Percentiles rank a stretch among this genome's conserved stretches.
phyloP scores from a whole-genome alignment of 23 red algal species.

The Pyropia haitanensis region DNA sequence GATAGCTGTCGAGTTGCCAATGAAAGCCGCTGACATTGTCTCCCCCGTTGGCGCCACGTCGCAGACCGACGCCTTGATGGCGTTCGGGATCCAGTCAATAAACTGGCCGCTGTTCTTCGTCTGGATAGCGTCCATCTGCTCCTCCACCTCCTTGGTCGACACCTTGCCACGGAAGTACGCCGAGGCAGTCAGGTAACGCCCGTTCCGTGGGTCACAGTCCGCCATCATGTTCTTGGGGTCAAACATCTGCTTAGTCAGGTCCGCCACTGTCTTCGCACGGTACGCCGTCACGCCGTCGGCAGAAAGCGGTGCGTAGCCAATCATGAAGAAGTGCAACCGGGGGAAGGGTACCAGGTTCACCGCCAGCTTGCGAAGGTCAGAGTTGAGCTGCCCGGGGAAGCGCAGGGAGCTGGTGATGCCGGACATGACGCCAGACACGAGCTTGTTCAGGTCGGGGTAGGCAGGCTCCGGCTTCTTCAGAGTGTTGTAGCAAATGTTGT shows the following conservation, averaged over 20 bases:
- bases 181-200: slow-evolving; percentile 96
- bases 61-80: slow-evolving; percentile 95
- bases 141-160: slow-evolving; percentile 97
- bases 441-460: slow-evolving; percentile 87
- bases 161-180: slow-evolving; percentile 99
- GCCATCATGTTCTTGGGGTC: slow-evolving; percentile 95
- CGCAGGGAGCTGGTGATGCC: slow-evolving; percentile 97
- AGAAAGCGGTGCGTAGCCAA: slow-evolving; percentile 77
- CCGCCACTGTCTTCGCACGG: slow-evolving; percentile 53
- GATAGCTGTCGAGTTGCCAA: slow-evolving; percentile 95
- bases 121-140: slow-evolving; percentile 94
- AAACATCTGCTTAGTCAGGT: slow-evolving; percentile 95
- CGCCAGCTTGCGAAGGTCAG: slow-evolving; percentile 96
- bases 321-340: slow-evolving; percentile 95
- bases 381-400: slow-evolving; percentile 98
- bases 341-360: slow-evolving; percentile 98
- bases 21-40: slow-evolving; percentile 80
- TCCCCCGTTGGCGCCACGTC: slow-evolving; percentile 70
- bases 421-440: slow-evolving; percentile 95
- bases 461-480: slow-evolving; percentile 70
- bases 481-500: slow-evolving; percentile 86
- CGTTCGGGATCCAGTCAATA: slow-evolving; percentile 99
- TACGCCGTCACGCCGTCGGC: slow-evolving; percentile 52
- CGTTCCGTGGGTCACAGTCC: slow-evolving; percentile 94
- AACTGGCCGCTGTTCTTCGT: slow-evolving; percentile 92